These are phyloP conservation scores for Scenedesmus sp. DNA, from an alignment of 163 green algal species.

Conservation along the genomic window DNA sequence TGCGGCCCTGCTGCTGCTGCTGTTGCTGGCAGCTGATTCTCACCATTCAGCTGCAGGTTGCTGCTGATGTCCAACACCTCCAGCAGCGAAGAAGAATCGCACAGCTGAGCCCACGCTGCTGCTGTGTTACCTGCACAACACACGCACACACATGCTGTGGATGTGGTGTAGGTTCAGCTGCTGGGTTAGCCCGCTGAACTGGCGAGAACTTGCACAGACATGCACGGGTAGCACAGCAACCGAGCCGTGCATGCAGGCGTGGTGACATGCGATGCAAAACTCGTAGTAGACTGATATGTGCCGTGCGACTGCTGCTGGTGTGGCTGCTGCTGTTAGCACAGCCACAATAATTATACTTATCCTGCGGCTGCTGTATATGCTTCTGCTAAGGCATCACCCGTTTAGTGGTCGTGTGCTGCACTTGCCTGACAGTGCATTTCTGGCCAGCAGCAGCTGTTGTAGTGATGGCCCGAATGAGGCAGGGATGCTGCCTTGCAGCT, in stretches of 20 bases:
- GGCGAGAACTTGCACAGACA: too few relatives aligned
- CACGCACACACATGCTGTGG: background rate
- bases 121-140: background rate
- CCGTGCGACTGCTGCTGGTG: too few relatives aligned
- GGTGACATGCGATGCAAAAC: too few relatives aligned
- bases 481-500: constrained; percentile 5
- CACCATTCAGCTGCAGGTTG: constrained; percentile 20
- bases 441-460: background rate
- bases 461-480: background rate
- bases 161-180: too few relatives aligned
- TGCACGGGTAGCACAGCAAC: too few relatives aligned
- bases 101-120: background rate
- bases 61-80: background rate
- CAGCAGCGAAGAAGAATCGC: background rate
- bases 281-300: too few relatives aligned
- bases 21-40: background rate
- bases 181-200: too few relatives aligned
- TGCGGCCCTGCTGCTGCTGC: background rate
- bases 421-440: background rate
- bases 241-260: too few relatives aligned
- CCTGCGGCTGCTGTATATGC: background rate
- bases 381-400: background rate
- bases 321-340: too few relatives aligned
- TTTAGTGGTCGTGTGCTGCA: background rate
- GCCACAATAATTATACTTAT: too few relatives aligned